A percentile compares a stretch with the other conserved stretches of the same genome.
Evolutionary conservation across 768 basidiomycete genomes (phyloP).

Genomic region (Amanita muscaria): DNA sequence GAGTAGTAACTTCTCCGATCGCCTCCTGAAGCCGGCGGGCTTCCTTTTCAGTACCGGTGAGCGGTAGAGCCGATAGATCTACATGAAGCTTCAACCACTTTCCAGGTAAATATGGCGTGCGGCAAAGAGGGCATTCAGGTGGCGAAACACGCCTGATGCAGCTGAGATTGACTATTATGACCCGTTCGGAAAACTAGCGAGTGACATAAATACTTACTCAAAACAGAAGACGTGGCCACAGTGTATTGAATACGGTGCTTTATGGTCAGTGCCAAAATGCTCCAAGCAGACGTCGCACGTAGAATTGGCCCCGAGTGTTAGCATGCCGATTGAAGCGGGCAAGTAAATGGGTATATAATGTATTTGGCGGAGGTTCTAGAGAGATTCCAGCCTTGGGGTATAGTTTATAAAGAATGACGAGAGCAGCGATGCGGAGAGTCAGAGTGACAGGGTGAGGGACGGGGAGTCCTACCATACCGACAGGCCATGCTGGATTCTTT

Average conservation of each 20-base stretch:
- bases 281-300: conserved; percentile 74
- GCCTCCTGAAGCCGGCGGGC: conserved; percentile 46
- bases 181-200: not conserved
- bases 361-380: conserved; percentile 16
- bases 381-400: conserved; percentile 15
- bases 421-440: too few relatives aligned
- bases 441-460: conserved; percentile 21
- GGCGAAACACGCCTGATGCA: conserved; percentile 45
- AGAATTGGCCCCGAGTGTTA: conserved; percentile 55
- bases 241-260: conserved; percentile 53
- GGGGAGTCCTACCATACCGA: conserved; percentile 25
- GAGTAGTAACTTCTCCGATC: conserved; percentile 44
- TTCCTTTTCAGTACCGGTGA: conserved; percentile 29
- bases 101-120: conserved; percentile 37
- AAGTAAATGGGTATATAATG: conserved; percentile 16
- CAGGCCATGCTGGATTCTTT: conserved; percentile 23
- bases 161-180: conserved; percentile 22
- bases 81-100: conserved; percentile 51
- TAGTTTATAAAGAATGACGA: conserved; percentile 13
- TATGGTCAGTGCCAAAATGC: conserved; percentile 40
- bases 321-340: conserved; percentile 40
- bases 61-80: conserved; percentile 29
- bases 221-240: conserved; percentile 71
- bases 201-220: conserved; percentile 21
- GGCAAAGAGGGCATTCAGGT: conserved; percentile 56